Percentiles rank a stretch among this genome's conserved stretches.
These are phyloP conservation scores for Corinectria fuckeliana DNA, from an alignment of 2,329 filamentous ascomycete species.

Conservation along the genomic window DNA sequence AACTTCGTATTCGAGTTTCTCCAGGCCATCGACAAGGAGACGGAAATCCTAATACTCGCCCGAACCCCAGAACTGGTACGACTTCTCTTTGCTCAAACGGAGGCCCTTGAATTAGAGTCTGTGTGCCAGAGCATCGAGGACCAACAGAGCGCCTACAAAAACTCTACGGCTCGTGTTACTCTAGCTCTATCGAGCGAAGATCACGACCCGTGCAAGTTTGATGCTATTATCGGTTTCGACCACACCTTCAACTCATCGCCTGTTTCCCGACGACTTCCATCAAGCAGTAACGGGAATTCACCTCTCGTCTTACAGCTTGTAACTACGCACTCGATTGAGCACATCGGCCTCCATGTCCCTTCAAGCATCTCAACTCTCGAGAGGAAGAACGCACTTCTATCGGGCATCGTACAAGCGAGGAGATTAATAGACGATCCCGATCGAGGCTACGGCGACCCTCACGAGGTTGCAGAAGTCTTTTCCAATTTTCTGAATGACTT, in stretches of 20 bases:
- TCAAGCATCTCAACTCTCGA: constrained; percentile 48
- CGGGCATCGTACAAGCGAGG: constrained; percentile 45
- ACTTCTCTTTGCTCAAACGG: constrained; percentile 58
- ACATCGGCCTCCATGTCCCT: constrained; percentile 57
- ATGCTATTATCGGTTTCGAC: constrained; percentile 62
- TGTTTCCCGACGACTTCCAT: constrained; percentile 31
- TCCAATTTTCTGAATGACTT: constrained; percentile 50
- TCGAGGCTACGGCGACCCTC: constrained; percentile 48
- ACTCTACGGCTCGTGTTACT: constrained; percentile 48
- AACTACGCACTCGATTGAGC: constrained; percentile 61
- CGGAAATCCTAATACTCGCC: constrained; percentile 60
- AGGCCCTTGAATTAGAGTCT: constrained; percentile 47
- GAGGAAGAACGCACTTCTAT: constrained; percentile 54
- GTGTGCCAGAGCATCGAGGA: constrained; percentile 42
- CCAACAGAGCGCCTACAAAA: constrained; percentile 37
- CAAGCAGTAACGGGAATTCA: constrained; percentile 33
- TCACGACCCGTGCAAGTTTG: constrained; percentile 49
- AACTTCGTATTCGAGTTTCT: constrained; percentile 65
- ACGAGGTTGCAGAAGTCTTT: constrained; percentile 56
- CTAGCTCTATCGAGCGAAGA: constrained; percentile 51
- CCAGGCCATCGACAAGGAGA: constrained; percentile 50
- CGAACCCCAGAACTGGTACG: constrained; percentile 57
- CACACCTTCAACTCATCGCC: constrained; percentile 52
- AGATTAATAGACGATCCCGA: constrained; percentile 51
- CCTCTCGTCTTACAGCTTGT: constrained; percentile 58